Conservation (phyloP, 768 basidiomycete species). For the Termitomyces sp. region DNA sequence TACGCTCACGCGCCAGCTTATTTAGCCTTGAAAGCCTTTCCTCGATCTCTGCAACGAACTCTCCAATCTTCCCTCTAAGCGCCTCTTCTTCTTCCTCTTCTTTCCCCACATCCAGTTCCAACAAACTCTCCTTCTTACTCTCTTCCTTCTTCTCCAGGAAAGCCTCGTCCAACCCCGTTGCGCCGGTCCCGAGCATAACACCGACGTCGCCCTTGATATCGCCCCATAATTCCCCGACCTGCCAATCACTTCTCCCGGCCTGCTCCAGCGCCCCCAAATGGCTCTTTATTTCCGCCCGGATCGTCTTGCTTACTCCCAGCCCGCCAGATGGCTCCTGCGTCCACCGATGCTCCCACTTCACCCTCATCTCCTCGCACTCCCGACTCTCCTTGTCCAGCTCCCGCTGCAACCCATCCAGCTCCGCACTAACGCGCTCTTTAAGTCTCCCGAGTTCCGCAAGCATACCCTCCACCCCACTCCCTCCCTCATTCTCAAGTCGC, state of each 20-base stretch:
- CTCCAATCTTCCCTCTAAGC: slow-evolving; percentile 63
- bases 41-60: slow-evolving; percentile 69
- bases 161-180: slow-evolving; percentile 52
- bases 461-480: slow-evolving; percentile 60
- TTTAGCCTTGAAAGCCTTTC: slow-evolving; percentile 71
- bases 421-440: slow-evolving; percentile 50
- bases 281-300: slow-evolving; percentile 76
- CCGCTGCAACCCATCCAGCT: slow-evolving; percentile 55
- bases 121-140: slow-evolving; percentile 33
- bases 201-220: slow-evolving; percentile 59
- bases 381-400: slow-evolving; percentile 79
- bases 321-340: slow-evolving; percentile 71
- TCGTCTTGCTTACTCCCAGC: slow-evolving; percentile 56
- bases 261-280: slow-evolving; percentile 69
- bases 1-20: slow-evolving; percentile 81
- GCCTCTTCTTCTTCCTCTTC: slow-evolving; percentile 62
- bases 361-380: slow-evolving; percentile 85
- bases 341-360: slow-evolving; percentile 85
- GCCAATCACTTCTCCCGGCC: slow-evolving; percentile 73
- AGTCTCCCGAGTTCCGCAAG: slow-evolving; percentile 54
- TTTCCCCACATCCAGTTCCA: slow-evolving; percentile 67
- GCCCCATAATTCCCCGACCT: slow-evolving; percentile 72
- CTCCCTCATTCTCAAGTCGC: slow-evolving; percentile 66
- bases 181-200: slow-evolving; percentile 33
- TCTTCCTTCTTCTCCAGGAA: slow-evolving; percentile 35